Percentiles rank a stretch among this genome's conserved stretches.
These are phyloP conservation scores for Glarea lozoyensis DNA, from an alignment of 495 filamentous ascomycete genomes.

Conservation along the genomic window DNA sequence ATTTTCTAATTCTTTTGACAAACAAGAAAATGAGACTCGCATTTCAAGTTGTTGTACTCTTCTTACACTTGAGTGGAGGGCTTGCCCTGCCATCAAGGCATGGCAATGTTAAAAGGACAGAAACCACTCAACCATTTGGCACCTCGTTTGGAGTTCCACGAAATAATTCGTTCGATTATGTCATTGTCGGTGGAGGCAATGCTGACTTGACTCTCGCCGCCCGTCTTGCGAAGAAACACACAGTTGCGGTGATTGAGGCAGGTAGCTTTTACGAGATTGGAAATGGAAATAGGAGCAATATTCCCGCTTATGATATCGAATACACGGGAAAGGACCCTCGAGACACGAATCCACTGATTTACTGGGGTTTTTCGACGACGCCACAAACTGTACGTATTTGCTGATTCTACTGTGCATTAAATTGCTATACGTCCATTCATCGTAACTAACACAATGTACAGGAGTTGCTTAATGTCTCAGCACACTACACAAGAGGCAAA, in stretches of 20 bases:
- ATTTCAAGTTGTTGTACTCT: too few relatives aligned
- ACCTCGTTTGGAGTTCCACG: background rate
- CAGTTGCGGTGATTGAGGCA: slow-evolving; percentile 45
- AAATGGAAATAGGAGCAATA: background rate
- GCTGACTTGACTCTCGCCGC: slow-evolving; percentile 72
- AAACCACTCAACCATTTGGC: background rate
- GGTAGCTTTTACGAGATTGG: slow-evolving; percentile 20
- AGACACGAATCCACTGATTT: background rate
- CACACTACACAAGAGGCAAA: slow-evolving; percentile 23
- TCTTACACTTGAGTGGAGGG: too few relatives aligned
- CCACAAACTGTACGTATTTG: background rate
- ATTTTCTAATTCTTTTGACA: too few relatives aligned
- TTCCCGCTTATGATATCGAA: background rate
- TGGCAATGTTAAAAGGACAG: too few relatives aligned
- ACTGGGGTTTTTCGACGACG: background rate
- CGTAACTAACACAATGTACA: too few relatives aligned
- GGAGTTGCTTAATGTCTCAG: background rate
- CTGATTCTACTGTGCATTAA: too few relatives aligned
- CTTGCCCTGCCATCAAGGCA: too few relatives aligned
- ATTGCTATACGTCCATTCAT: too few relatives aligned
- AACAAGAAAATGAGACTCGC: too few relatives aligned
- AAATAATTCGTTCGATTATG: slow-evolving; percentile 43
- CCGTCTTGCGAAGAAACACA: slow-evolving; percentile 33
- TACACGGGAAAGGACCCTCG: background rate
- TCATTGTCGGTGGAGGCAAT: slow-evolving; percentile 77